Conservation (phyloP, 176 grass and related monocot genomes). For the Metroxylon sagu region DNA sequence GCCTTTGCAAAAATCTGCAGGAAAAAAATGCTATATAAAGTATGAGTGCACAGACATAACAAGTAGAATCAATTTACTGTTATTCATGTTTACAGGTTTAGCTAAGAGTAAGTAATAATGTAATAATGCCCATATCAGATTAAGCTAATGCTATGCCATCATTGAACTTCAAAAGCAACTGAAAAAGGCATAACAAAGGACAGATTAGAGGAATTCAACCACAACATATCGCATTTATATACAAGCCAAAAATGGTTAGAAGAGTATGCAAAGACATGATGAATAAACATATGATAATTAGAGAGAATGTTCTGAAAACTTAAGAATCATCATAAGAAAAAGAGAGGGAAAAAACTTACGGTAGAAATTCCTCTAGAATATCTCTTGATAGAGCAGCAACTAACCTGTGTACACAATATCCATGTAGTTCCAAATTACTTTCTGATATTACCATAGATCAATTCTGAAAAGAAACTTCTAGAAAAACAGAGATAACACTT, state of each 20-base stretch:
- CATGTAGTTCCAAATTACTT: not conserved
- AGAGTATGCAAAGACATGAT: too few relatives aligned
- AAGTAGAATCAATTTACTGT: too few relatives aligned
- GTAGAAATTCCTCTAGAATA: conserved; percentile 75
- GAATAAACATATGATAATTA: too few relatives aligned
- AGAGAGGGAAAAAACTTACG: conserved; percentile 39
- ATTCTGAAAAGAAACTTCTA: not conserved
- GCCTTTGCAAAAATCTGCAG: conserved; percentile 58
- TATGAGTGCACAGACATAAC: too few relatives aligned
- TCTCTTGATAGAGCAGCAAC: conserved; percentile 78
- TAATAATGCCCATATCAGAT: too few relatives aligned
- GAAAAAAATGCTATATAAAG: not conserved
- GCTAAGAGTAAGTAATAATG: too few relatives aligned
- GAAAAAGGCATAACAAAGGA: not conserved
- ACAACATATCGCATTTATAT: too few relatives aligned
- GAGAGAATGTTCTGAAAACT: not conserved
- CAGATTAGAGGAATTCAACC: too few relatives aligned
- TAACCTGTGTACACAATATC: conserved; percentile 57
- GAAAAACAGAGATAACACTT: not conserved
- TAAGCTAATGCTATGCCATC: too few relatives aligned
- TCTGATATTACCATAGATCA: not conserved
- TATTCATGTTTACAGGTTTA: too few relatives aligned
- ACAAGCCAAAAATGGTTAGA: too few relatives aligned
- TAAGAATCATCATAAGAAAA: not conserved
- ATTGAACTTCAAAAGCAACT: too few relatives aligned